A percentile compares a stretch with the other conserved stretches of the same genome.
phyloP scores from a whole-genome alignment of 23 red algal genomes.

The Gracilaria caudata region DNA sequence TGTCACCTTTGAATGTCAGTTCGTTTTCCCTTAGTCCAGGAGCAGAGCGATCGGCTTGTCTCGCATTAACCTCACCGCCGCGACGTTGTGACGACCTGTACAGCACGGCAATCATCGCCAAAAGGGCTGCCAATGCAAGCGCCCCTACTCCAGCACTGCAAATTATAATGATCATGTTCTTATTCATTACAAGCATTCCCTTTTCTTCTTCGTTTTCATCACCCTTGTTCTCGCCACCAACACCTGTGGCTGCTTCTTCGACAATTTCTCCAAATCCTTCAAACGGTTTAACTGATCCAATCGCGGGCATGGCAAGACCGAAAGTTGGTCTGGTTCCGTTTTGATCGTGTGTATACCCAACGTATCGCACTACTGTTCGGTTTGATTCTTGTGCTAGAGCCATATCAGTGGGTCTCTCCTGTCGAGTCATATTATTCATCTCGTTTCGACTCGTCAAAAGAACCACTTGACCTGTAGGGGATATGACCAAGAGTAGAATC shows the following conservation, averaged over 20 bases:
- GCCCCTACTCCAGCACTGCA: neutral
- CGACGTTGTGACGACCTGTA: neutral
- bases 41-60: neutral
- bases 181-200: neutral
- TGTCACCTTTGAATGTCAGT: too few species aligned
- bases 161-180: constrained; percentile 36
- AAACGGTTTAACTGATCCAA: constrained; percentile 36
- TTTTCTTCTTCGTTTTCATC: neutral
- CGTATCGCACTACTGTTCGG: constrained; percentile 20
- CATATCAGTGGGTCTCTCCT: constrained; percentile 17
- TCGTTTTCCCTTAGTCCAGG: too few species aligned
- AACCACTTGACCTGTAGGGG: constrained; percentile 34
- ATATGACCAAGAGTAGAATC: constrained; percentile 26
- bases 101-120: neutral
- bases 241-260: constrained; percentile 40
- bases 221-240: neutral
- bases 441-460: neutral
- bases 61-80: neutral
- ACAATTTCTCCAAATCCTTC: constrained; percentile 33
- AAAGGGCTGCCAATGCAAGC: constrained; percentile 1
- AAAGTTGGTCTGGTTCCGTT: constrained; percentile 22
- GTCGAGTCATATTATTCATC: neutral
- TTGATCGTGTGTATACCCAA: constrained; percentile 7
- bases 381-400: constrained; percentile 1
- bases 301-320: neutral